Base-by-base conservation (phyloP, 208 protist species). In the Naegleria fowleri region DNA sequence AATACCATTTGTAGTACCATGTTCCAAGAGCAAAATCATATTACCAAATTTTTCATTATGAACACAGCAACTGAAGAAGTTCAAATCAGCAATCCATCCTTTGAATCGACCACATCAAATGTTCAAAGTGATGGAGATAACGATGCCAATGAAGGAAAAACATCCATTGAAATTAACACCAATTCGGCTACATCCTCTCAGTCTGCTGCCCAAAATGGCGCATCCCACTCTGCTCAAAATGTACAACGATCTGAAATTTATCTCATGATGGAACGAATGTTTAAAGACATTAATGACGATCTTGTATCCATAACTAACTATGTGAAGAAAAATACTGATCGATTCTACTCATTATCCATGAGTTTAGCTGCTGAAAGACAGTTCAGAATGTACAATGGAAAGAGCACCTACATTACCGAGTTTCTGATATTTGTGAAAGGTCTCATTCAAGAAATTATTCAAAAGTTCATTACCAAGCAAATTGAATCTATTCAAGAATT, bases 381-480 rank as follows among this genome's bases (percentile, higher is more conserved):
- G 33, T 39, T 39, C 6, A 58, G 39, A 33, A 22, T 13, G 3
- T 88, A 58, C 36, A 33, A 39, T 25, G 41, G 33, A 39, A 88
- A 88, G 36, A 58, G 41, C 19, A 58, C 5, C 25, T 88, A 40
- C 41, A 29, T 88, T 22, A 33, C 39, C 1, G 39, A 39, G 38
- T 51, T 59, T 29, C 39, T 88, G 22, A 19, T 88, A 25, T 29
- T 58, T 58, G 16, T 52, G 9, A 29, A 88, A 58, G 22, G 41
- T 19, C 15, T 51, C 0, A n/a, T 86, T 25, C 33, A 48, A n/a
- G 9, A 86, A 43, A 43, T 48, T 38, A 40, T 88, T 5, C 22
- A 58, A 6, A 88, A 58, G 41, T 88, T 88, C 38, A 39, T 88
- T 58, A 38, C 39, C 29, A 33, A 58, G 38, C 85, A 88, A 88